A percentile compares a stretch with the other conserved stretches of the same genome.
Evolutionary conservation across 192 early-diverging fungal species (phyloP).

Genomic region (Borealophlyctis nickersoniae): DNA sequence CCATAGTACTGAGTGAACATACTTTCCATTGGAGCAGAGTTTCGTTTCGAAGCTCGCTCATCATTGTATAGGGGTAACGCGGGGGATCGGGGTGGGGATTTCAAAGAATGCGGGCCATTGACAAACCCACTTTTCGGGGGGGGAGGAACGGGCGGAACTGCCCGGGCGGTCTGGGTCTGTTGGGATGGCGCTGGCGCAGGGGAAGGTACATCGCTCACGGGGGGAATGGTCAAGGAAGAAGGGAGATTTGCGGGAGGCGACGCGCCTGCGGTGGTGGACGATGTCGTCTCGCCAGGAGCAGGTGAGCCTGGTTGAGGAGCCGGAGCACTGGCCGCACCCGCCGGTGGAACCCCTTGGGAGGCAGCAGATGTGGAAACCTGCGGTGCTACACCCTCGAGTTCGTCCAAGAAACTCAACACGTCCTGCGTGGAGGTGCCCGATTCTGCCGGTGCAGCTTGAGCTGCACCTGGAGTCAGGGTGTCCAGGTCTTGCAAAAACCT

Average conservation of each 20-base stretch:
- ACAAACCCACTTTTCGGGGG: no score
- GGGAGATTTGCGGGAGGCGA: not conserved
- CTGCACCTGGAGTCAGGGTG: constrained; percentile 8
- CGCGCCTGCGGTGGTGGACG: not conserved
- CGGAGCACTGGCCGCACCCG: not conserved
- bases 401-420: constrained; percentile 45
- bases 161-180: not conserved
- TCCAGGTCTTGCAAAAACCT: constrained; percentile 36
- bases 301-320: not conserved
- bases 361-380: not conserved
- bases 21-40: no score
- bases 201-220: constrained; percentile 6
- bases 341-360: not conserved
- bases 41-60: no score
- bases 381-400: constrained; percentile 33
- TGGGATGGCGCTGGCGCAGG: not conserved
- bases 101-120: not conserved
- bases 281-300: not conserved
- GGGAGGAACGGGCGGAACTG: not conserved
- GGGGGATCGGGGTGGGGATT: not conserved
- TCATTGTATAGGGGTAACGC: no score
- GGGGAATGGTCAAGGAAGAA: not conserved
- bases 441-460: not conserved
- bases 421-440: constrained; percentile 19
- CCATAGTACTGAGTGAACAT: no score